Conservation (phyloP, 306 rosid genomes). For the Vigna nakashimae region DNA sequence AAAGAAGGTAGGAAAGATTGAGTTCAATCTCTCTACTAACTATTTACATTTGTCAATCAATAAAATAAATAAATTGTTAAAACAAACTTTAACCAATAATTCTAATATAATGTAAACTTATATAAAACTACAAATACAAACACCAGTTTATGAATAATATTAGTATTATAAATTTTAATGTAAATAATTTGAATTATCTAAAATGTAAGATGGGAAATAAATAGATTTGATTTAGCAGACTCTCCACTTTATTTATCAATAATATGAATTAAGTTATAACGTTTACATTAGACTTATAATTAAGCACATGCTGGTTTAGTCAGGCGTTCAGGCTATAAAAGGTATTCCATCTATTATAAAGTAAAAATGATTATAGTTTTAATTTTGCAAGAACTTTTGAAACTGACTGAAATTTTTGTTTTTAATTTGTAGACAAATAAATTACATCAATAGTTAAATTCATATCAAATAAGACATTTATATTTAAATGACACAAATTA, state of each 20-base stretch:
- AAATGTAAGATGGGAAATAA: not conserved
- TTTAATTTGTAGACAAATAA: too few species aligned
- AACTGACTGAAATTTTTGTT: too few species aligned
- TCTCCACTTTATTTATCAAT: not conserved
- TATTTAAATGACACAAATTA: constrained; percentile 29
- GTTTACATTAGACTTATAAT: not conserved
- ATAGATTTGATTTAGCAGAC: not conserved
- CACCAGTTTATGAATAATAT: not conserved
- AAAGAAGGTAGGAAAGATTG: too few species aligned
- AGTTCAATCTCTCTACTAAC: too few species aligned
- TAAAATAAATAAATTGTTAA: too few species aligned
- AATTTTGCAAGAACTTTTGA: too few species aligned
- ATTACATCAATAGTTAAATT: too few species aligned
- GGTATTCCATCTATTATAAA: not conserved
- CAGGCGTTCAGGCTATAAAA: not conserved
- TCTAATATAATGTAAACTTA: not conserved
- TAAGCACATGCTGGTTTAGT: not conserved
- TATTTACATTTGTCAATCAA: too few species aligned
- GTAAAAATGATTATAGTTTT: not conserved
- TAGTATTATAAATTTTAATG: not conserved
- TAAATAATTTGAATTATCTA: not conserved
- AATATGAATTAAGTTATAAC: not conserved
- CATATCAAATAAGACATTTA: not conserved
- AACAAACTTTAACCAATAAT: too few species aligned
- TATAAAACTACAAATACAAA: not conserved